These are phyloP conservation scores for Tolypocladium pustulatum DNA, from an alignment of 2,329 filamentous ascomycete genomes.

Conservation along the genomic window DNA sequence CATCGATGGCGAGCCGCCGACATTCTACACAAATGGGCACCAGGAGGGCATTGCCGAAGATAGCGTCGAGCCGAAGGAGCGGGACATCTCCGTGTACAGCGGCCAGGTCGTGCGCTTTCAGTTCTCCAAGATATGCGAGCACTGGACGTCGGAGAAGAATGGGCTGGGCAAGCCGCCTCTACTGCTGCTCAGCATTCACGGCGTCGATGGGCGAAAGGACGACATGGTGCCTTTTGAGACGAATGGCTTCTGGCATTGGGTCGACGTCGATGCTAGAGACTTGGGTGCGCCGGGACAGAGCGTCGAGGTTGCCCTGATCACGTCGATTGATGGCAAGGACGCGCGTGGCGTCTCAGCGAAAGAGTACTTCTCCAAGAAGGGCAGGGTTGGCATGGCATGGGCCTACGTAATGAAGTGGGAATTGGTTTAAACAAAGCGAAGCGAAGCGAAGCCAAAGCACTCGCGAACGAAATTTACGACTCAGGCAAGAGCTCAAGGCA, in stretches of 20 bases:
- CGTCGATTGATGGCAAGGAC: constrained; percentile 32
- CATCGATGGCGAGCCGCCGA: constrained; percentile 34
- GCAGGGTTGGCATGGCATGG: constrained; percentile 34
- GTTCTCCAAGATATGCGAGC: constrained; percentile 68
- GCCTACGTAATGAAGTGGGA: constrained; percentile 38
- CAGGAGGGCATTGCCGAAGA: constrained; percentile 43
- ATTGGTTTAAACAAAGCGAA: constrained; percentile 24
- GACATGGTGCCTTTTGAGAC: constrained; percentile 62
- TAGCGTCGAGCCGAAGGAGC: constrained; percentile 44
- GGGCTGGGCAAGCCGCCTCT: constrained; percentile 57
- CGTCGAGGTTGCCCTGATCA: constrained; percentile 54
- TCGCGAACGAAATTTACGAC: neutral
- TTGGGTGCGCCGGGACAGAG: constrained; percentile 61
- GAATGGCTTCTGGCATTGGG: constrained; percentile 75
- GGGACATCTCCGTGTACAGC: constrained; percentile 49
- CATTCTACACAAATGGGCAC: constrained; percentile 32
- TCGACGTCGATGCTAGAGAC: constrained; percentile 57
- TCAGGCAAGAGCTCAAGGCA: neutral
- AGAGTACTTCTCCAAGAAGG: constrained; percentile 33
- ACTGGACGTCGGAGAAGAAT: constrained; percentile 66
- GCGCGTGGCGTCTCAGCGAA: constrained; percentile 37
- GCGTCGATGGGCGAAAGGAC: constrained; percentile 54
- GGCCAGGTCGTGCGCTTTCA: constrained; percentile 59
- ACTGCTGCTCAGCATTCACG: constrained; percentile 58
- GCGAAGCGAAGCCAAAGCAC: neutral